phyloP scores from a whole-genome alignment of 306 rosid species.

The Rosa persica region DNA sequence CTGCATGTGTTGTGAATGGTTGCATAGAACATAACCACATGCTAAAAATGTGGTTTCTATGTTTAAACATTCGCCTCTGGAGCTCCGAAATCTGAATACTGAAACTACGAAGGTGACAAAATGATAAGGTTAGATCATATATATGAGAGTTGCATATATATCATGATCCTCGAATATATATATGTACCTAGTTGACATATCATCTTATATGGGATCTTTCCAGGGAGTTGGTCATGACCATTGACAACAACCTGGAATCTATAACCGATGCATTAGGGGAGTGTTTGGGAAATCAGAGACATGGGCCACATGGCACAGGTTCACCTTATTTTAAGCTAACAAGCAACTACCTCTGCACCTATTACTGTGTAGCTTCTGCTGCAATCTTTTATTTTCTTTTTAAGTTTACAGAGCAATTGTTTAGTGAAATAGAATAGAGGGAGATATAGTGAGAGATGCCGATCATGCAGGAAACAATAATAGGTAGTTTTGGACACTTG shows the following conservation, averaged over 20 bases:
- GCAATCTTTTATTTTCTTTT: neutral
- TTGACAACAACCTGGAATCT: slow-evolving; percentile 29
- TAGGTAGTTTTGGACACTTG: neutral
- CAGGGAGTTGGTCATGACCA: slow-evolving; percentile 5
- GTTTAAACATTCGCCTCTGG: slow-evolving; percentile 8
- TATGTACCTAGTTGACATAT: neutral
- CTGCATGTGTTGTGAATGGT: too few relatives aligned
- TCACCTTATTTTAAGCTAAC: neutral
- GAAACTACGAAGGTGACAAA: neutral
- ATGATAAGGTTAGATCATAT: neutral
- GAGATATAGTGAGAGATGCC: neutral
- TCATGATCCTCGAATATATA: slow-evolving; percentile 14
- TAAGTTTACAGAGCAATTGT: neutral
- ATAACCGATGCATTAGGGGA: slow-evolving; percentile 22
- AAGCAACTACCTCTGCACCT: neutral
- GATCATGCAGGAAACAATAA: neutral
- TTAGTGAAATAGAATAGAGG: neutral
- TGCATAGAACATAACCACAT: too few relatives aligned
- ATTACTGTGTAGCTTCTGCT: neutral
- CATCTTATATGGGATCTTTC: neutral
- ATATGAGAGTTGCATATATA: neutral
- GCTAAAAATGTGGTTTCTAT: too few relatives aligned
- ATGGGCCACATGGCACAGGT: neutral
- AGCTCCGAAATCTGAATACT: neutral
- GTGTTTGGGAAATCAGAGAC: slow-evolving; percentile 25